Percentiles rank a stretch among this genome's conserved stretches.
These are phyloP conservation scores for Ogataea degrootiae DNA, from an alignment of 805 yeast species.

Conservation along the genomic window DNA sequence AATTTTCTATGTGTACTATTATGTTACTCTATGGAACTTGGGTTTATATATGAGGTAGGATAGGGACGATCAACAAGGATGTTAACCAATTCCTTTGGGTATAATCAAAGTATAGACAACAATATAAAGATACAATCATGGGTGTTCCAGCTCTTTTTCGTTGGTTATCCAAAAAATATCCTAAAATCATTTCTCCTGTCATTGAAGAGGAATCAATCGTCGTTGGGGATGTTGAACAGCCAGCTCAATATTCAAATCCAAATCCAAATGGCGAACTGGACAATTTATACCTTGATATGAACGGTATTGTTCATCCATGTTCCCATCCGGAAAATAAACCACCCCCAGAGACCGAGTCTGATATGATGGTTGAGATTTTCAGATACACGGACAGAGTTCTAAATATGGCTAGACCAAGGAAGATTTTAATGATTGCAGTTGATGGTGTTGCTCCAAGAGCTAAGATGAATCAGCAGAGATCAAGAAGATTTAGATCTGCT, in stretches of 20 bases:
- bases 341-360: slow-evolving; percentile 94
- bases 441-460: slow-evolving; percentile 99
- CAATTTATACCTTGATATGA: slow-evolving; percentile 93
- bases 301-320: slow-evolving; percentile 98
- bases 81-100: too few relatives aligned
- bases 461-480: slow-evolving; percentile 94
- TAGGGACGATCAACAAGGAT: too few relatives aligned
- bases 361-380: slow-evolving; percentile 92
- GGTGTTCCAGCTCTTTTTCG: slow-evolving; percentile 98
- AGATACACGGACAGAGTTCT: slow-evolving; percentile 88
- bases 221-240: slow-evolving; percentile 59
- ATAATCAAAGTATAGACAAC: too few relatives aligned
- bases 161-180: slow-evolving; percentile 91
- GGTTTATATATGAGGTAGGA: too few relatives aligned
- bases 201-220: slow-evolving; percentile 61
- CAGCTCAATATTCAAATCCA: slow-evolving; percentile 63
- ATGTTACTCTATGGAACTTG: too few relatives aligned
- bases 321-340: slow-evolving; percentile 97
- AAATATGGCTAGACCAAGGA: slow-evolving; percentile 92
- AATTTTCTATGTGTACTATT: too few relatives aligned
- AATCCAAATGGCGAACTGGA: slow-evolving; percentile 97
- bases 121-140: slow-evolving; percentile 34
- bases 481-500: slow-evolving; percentile 89
- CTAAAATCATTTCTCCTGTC: slow-evolving; percentile 90
- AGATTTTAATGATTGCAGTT: slow-evolving; percentile 89